Evolutionary conservation across 495 filamentous ascomycete genomes (phyloP).

Genomic region (Rusavskia elegans): DNA sequence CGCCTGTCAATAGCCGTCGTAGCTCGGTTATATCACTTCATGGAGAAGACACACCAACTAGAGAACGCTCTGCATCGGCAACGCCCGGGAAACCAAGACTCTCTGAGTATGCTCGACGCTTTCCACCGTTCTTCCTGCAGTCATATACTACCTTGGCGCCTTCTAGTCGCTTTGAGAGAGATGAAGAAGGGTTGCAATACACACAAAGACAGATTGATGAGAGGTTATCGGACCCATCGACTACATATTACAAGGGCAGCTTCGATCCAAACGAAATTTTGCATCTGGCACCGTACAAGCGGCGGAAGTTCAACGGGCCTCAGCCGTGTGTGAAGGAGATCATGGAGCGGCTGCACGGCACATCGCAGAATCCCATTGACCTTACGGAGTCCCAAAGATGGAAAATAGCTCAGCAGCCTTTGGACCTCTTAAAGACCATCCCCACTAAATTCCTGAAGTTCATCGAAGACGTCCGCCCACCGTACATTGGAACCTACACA

Average conservation of each 20-base stretch:
- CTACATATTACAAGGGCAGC: constrained; percentile 4
- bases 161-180: constrained; percentile 33
- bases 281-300: constrained; percentile 34
- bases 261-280: constrained; percentile 45
- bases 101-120: constrained; percentile 53
- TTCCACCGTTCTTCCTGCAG: constrained; percentile 66
- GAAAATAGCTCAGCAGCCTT: constrained; percentile 20
- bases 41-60: not conserved
- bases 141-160: constrained; percentile 47
- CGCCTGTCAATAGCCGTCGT: constrained; percentile 15
- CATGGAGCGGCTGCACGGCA: constrained; percentile 37
- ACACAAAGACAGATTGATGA: constrained; percentile 31
- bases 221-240: constrained; percentile 14
- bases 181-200: constrained; percentile 34
- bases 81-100: constrained; percentile 18
- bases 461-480: constrained; percentile 72
- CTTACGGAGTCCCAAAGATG: constrained; percentile 15
- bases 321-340: constrained; percentile 48
- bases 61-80: constrained; percentile 7
- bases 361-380: constrained; percentile 28
- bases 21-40: constrained; percentile 7
- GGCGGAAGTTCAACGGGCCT: constrained; percentile 30
- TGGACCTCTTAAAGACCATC: constrained; percentile 41
- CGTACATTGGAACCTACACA: constrained; percentile 78
- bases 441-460: constrained; percentile 71